Conservation (phyloP, 2,329 filamentous ascomycete species). For the Pyrenochaeta sp. region DNA sequence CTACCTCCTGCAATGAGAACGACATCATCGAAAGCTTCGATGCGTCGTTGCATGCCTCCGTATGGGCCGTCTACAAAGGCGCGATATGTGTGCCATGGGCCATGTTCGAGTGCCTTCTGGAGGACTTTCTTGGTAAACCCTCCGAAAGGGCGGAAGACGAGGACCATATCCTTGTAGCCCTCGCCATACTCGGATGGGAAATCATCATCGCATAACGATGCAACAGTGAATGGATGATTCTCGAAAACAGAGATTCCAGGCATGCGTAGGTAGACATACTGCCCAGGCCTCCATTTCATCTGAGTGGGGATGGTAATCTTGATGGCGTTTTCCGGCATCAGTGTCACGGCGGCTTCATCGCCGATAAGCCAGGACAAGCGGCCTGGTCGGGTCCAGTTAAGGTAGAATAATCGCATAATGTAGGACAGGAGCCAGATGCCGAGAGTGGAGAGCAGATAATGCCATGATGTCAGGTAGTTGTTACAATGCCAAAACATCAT, state of each 20-base stretch:
- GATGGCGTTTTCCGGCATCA: constrained; percentile 92
- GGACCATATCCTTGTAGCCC: constrained; percentile 83
- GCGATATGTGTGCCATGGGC: constrained; percentile 89
- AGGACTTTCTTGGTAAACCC: constrained; percentile 89
- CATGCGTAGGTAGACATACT: constrained; percentile 95
- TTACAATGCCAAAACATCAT: constrained; percentile 96
- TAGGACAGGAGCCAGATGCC: constrained; percentile 83
- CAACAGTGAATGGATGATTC: constrained; percentile 95
- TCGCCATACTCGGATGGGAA: constrained; percentile 93
- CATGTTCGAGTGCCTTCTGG: constrained; percentile 83
- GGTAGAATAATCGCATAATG: constrained; percentile 76
- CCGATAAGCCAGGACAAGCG: constrained; percentile 83
- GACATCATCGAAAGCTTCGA: constrained; percentile 92
- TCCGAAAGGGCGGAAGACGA: constrained; percentile 90
- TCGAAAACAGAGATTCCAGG: constrained; percentile 89
- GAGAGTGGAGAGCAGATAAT: constrained; percentile 83
- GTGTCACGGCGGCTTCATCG: constrained; percentile 87
- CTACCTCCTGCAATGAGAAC: constrained; percentile 93
- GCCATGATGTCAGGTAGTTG: constrained; percentile 90
- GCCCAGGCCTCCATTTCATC: constrained; percentile 90
- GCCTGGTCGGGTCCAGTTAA: constrained; percentile 89
- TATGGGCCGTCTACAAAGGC: constrained; percentile 95
- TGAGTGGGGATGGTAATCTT: constrained; percentile 95
- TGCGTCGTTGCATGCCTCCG: constrained; percentile 88
- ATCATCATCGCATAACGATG: constrained; percentile 90